A percentile compares a stretch with the other conserved stretches of the same genome.
Evolutionary conservation across 2,329 filamentous ascomycete species (phyloP).

Genomic region (Aspergillus candidus): DNA sequence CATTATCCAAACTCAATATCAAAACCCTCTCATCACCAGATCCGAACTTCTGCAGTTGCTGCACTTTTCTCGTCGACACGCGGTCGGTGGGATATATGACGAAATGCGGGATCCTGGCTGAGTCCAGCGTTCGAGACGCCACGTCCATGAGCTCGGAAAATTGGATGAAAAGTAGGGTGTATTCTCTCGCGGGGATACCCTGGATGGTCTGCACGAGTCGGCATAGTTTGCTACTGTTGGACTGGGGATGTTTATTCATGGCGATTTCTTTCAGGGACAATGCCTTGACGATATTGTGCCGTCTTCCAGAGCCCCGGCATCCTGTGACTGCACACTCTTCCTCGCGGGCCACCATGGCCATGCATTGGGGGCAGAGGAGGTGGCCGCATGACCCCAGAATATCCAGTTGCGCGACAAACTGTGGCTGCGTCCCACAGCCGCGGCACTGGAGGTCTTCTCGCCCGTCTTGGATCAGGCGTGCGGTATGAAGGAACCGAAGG

Average conservation of each 20-base stretch:
- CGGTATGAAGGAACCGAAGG: constrained; percentile 19
- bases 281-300: constrained; percentile 38
- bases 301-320: constrained; percentile 37
- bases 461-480: constrained; percentile 16
- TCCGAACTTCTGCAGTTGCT: constrained; percentile 35
- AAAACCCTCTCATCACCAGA: constrained; percentile 43
- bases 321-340: constrained; percentile 36
- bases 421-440: constrained; percentile 24
- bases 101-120: constrained; percentile 26
- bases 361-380: constrained; percentile 42
- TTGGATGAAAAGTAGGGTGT: constrained; percentile 53
- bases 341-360: constrained; percentile 13
- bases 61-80: constrained; percentile 30
- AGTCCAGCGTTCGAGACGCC: constrained; percentile 22
- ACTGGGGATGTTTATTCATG: constrained; percentile 15
- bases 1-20: constrained; percentile 52
- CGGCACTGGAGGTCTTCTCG: constrained; percentile 22
- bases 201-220: constrained; percentile 42
- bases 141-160: constrained; percentile 42
- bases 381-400: constrained; percentile 50
- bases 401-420: constrained; percentile 27
- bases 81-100: constrained; percentile 32
- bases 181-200: constrained; percentile 39
- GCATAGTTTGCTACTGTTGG: constrained; percentile 46
- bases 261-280: constrained; percentile 26